Conservation (phyloP, 495 filamentous ascomycete genomes). For the Parathielavia appendiculata region DNA sequence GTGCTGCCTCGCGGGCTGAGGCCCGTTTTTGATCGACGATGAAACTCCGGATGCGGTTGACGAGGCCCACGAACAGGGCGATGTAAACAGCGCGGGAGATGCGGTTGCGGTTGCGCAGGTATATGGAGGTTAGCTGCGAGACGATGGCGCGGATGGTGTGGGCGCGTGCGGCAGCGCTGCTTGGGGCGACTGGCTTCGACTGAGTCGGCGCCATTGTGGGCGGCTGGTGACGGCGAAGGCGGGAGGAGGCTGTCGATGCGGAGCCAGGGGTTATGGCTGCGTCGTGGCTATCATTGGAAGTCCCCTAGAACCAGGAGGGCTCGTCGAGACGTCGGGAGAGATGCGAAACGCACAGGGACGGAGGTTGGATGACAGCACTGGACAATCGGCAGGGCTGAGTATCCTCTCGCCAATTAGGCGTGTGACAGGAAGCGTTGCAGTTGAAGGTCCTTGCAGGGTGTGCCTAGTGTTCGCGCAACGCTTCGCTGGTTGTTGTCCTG, state of each 20-base stretch:
- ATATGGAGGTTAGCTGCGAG: constrained; percentile 65
- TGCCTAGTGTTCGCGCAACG: too few relatives aligned
- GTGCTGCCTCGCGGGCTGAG: constrained; percentile 61
- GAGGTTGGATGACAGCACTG: neutral
- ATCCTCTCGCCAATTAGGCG: too few relatives aligned
- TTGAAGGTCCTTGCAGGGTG: too few relatives aligned
- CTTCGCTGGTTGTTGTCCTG: neutral
- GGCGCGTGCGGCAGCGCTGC: constrained; percentile 46
- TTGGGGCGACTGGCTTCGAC: constrained; percentile 63
- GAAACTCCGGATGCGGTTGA: constrained; percentile 85
- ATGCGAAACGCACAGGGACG: neutral
- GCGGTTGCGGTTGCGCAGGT: constrained; percentile 77
- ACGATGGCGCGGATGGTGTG: constrained; percentile 69
- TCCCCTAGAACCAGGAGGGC: neutral
- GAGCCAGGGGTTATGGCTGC: neutral
- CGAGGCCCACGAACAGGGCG: constrained; percentile 80
- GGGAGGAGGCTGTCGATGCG: neutral
- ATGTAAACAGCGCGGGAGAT: constrained; percentile 91
- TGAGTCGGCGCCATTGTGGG: constrained; percentile 62
- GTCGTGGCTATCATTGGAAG: constrained; percentile 21
- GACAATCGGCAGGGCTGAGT: neutral
- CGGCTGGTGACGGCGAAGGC: neutral
- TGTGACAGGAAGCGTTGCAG: too few relatives aligned
- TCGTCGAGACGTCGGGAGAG: neutral
- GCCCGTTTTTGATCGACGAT: constrained; percentile 90